Base-by-base conservation (phyloP, 768 basidiomycete species). In the Multifurca ochricompacta region DNA sequence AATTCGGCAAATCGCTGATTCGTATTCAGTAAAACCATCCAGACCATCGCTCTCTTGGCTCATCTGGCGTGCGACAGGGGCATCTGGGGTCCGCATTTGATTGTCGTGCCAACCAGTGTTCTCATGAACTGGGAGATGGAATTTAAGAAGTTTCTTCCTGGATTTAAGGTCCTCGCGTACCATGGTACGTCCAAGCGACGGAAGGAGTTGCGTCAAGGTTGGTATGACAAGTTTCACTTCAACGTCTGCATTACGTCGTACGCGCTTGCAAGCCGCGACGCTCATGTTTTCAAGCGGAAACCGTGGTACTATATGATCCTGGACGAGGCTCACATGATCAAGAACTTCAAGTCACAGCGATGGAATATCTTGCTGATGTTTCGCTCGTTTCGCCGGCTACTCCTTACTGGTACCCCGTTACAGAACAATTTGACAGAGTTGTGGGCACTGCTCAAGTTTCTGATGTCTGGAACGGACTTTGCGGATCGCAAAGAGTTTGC, bases 261-360 rank as follows among this genome's bases (percentile, higher is more conserved):
- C 66, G 85, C 91, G 4, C 79, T 95, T 25, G 92, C 91, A n/a
- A 85, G 88, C 64, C 82, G 87, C 35, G 92, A 96, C 66, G 84
- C 89, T 48, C 82, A 89, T 63, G 86, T 93, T 16, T 92, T 95
- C 74, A 90, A 90, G 68, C 82, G 93, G 39, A 94, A 91, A 70
- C 74, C 80, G 45, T 95, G 93, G 93, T 91, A 92, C 65, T 96
- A 96, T 63, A 89, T 96, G 86, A 82, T 96, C 51, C 81, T 96
- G 5, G 92, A 96, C 66, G 92, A 96, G 69, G 93, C 92, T 6
- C 92, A 96, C 65, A 95, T 94, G 82, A 93, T 96, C 81, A 94
- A 94, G 72, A 96, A 96, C 67, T 95, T 94, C 73, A 83, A 84
- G 65, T 91, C 88, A 0, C 91, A 96, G 66, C 79, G 93, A 34